phyloP scores from a whole-genome alignment of 306 rosid species.

The Trichosanthes cucumerina region DNA sequence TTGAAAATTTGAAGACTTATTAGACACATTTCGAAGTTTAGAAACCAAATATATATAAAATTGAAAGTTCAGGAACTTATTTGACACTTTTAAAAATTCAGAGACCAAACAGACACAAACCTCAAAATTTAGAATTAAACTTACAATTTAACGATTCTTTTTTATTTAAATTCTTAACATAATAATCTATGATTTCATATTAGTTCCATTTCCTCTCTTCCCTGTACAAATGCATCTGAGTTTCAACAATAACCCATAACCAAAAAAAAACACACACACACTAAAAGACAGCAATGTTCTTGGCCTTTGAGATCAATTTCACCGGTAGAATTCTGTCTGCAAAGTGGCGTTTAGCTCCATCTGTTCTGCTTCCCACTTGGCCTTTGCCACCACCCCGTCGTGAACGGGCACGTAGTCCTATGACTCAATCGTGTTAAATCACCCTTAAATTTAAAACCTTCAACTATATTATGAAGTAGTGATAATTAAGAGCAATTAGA shows the following conservation, averaged over 20 bases:
- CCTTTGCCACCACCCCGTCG: conserved; percentile 12
- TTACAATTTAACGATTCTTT: too few species aligned
- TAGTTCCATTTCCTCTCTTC: background rate
- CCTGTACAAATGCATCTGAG: background rate
- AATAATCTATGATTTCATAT: background rate
- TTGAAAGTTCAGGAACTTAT: too few species aligned
- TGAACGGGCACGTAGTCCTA: conserved; percentile 20
- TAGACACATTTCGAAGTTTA: too few species aligned
- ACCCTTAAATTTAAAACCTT: background rate
- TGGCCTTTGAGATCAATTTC: background rate
- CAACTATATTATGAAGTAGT: too few species aligned
- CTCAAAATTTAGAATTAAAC: too few species aligned
- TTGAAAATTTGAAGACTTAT: too few species aligned
- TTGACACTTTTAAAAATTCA: too few species aligned
- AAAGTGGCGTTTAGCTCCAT: conserved; percentile 16
- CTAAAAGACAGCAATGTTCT: background rate
- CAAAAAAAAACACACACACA: too few species aligned
- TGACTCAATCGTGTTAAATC: background rate
- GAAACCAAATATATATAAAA: too few species aligned
- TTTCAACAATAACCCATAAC: background rate
- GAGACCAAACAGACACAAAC: too few species aligned
- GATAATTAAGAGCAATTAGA: too few species aligned
- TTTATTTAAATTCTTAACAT: background rate
- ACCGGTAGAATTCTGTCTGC: conserved; percentile 14
- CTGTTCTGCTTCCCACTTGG: conserved; percentile 22